Percentiles rank a stretch among this genome's conserved stretches.
These are phyloP conservation scores for Fomitopsis betulina DNA, from an alignment of 1,284 basidiomycete genomes.

Conservation along the genomic window DNA sequence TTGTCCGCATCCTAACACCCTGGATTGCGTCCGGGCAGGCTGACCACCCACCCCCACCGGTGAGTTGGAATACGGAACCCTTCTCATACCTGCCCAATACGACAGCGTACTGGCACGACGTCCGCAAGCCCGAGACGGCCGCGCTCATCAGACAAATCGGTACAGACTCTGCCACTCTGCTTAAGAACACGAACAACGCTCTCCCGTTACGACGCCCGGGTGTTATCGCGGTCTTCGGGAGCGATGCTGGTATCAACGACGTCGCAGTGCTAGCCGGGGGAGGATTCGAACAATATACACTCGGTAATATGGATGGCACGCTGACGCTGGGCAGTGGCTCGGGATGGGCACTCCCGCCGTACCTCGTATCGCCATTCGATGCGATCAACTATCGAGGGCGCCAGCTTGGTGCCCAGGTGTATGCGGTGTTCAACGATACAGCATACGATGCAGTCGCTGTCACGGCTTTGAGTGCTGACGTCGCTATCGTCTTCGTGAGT, in stretches of 20 bases:
- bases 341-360: conserved; percentile 45
- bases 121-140: conserved; percentile 30
- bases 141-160: conserved; percentile 36
- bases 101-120: conserved; percentile 19
- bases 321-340: conserved; percentile 60
- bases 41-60: not conserved
- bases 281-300: conserved; percentile 32
- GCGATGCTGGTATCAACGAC: conserved; percentile 31
- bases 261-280: conserved; percentile 16
- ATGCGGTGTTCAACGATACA: not conserved
- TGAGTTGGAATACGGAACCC: not conserved
- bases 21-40: not conserved
- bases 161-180: conserved; percentile 50
- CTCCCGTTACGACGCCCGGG: conserved; percentile 46
- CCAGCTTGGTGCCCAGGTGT: conserved; percentile 30
- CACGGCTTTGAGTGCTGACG: conserved; percentile 22
- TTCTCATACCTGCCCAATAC: not conserved
- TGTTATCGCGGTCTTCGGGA: not conserved
- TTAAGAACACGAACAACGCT: conserved; percentile 52
- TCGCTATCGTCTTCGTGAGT: conserved; percentile 56
- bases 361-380: conserved; percentile 38
- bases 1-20: not conserved
- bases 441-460: not conserved
- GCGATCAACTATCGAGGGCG: conserved; percentile 37
- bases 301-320: conserved; percentile 45